Evolutionary conservation across 192 early-diverging fungal species (phyloP), one percentile per base, ranked within the genome.

Genomic region (Backusella macrospora): DNA sequence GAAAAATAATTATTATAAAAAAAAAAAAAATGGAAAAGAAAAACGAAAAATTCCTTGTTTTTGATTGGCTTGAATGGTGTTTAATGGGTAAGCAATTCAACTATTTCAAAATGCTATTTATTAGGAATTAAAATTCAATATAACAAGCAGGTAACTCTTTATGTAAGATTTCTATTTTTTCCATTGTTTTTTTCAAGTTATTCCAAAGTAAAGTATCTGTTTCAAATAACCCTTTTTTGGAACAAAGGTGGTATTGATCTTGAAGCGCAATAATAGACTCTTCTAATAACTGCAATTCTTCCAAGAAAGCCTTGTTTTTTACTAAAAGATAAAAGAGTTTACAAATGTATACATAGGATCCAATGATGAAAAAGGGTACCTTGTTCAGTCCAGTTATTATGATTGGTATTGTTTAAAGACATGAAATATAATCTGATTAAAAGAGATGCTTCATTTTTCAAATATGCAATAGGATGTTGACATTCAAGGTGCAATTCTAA

Each of bases 401-500:
- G 5, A 38, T 38, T 26, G 39, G 16, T 59, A 40, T 66, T 65
- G 13, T 8, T 39, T 34, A 38, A 39, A 5, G 38, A 40, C 39
- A 43, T 66, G 21, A 40, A 40, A 39, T 40, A 46, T 68, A 68
- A 6, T 47, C 67, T 68, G 6, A 45, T 23, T 16, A 68, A 18
- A 46, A 68, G 42, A 14, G 67, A 23, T 14, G 67, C 67, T 29
- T 68, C 67, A 7, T 16, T 42, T 34, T 29, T 45, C 15, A 68
- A 68, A 10, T 46, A 15, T 47, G 67, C 67, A 37, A 45, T 42
- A 1, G 45, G 14, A 47, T 68, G 18, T 29, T 29, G 21, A 34
- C 67, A 68, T 68, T 68, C 39, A 44, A 68, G 26, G 10, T 13
- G 16, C 4, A 68, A 16, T 26, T 68, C 67, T 26, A 68, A 46